A percentile compares a stretch with the other conserved stretches of the same genome.
Conservation (phyloP, 2,329 filamentous ascomycete species). For the Claviceps lovelessii region DNA sequence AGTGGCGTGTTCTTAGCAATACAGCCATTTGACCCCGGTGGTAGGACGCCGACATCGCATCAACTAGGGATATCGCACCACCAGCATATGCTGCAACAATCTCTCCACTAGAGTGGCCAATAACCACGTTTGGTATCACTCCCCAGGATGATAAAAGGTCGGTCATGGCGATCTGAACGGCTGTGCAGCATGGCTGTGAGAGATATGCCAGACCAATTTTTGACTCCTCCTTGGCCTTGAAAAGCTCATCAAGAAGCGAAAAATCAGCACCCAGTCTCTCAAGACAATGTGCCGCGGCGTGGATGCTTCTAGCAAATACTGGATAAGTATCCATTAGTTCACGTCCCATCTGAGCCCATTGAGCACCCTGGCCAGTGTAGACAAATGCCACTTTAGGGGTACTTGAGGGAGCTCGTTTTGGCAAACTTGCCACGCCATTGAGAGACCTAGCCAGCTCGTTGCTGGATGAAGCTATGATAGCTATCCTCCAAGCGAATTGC, state of each 20-base stretch:
- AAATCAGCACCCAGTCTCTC: constrained; percentile 20
- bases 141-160: constrained; percentile 26
- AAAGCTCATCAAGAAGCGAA: constrained; percentile 23
- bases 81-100: constrained; percentile 21
- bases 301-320: constrained; percentile 20
- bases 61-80: constrained; percentile 24
- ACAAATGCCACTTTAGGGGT: constrained; percentile 17
- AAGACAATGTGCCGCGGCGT: constrained; percentile 18
- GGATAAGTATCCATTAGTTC: constrained; percentile 22
- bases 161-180: constrained; percentile 33
- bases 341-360: constrained; percentile 24
- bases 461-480: constrained; percentile 27
- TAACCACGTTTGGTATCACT: constrained; percentile 12
- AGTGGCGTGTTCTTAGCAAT: background rate
- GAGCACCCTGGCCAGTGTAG: constrained; percentile 27
- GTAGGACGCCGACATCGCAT: constrained; percentile 35
- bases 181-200: constrained; percentile 29
- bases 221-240: constrained; percentile 18
- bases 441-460: constrained; percentile 30
- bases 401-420: constrained; percentile 5
- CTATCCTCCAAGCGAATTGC: constrained; percentile 27
- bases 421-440: constrained; percentile 16
- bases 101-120: constrained; percentile 20
- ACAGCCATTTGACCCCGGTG: constrained; percentile 23
- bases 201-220: constrained; percentile 24